Conservation (phyloP, 1,139 yeast species). For the Geotrichum reessii region DNA sequence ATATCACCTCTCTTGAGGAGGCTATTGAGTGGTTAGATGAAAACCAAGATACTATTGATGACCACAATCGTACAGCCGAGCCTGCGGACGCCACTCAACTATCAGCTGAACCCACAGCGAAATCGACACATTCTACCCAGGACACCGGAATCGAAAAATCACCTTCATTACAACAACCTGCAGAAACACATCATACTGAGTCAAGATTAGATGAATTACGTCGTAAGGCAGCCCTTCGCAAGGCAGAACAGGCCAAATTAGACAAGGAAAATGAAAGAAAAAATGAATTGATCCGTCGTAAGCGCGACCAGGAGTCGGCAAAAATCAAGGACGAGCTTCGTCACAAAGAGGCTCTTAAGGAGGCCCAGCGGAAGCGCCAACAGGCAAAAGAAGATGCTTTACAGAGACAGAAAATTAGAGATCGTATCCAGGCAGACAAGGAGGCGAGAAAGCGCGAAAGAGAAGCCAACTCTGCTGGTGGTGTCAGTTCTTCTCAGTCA, state of each 20-base stretch:
- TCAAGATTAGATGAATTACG: constrained; percentile 24
- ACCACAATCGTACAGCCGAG: constrained; percentile 7
- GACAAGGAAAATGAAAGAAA: constrained; percentile 30
- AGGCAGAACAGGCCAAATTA: constrained; percentile 31
- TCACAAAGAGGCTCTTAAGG: constrained; percentile 33
- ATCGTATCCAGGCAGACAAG: constrained; percentile 37
- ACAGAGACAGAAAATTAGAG: constrained; percentile 35
- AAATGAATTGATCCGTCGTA: constrained; percentile 33
- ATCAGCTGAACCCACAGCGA: neutral
- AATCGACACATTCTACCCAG: neutral
- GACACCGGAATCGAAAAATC: constrained; percentile 20
- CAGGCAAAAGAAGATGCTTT: constrained; percentile 34
- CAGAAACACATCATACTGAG: neutral
- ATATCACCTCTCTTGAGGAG: constrained; percentile 29
- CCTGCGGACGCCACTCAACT: constrained; percentile 1
- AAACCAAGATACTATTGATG: constrained; percentile 24
- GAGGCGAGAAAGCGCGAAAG: constrained; percentile 31
- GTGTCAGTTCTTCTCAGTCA: constrained; percentile 16
- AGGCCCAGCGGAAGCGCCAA: constrained; percentile 33
- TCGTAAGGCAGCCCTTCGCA: constrained; percentile 30
- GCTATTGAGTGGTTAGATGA: constrained; percentile 36
- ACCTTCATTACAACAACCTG: neutral
- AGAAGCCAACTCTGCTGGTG: constrained; percentile 4
- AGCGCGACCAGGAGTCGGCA: constrained; percentile 32
- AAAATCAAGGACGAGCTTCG: constrained; percentile 33